Base-by-base conservation (phyloP, 768 basidiomycete species). In the Lentinula boryana region DNA sequence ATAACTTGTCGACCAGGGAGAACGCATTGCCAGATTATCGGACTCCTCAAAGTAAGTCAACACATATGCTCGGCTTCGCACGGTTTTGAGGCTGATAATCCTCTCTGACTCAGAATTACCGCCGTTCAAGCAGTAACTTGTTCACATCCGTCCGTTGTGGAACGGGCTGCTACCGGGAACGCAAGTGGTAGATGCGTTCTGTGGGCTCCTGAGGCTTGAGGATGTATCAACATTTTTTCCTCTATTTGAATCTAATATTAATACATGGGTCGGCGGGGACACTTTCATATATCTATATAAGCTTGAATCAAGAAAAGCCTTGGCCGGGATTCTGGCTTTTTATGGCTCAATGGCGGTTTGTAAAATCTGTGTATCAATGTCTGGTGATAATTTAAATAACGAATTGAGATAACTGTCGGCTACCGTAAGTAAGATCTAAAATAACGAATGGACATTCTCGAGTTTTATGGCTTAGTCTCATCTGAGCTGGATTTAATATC, bases 111-210 rank as follows among this genome's bases (percentile, higher is more conserved):
- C 50, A 92, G 89, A 64, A 86, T 93, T 62, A 83, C 88, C 21
- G 91, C 92, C 1, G 87, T 88, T 4, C 92, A 93, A 72, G 91
- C 92, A n/a, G 92, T 93, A n/a, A 91, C 92, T 7, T 89, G 87
- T 65, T 91, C 89, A 13, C 92, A 93, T 69, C 91, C 92, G 0
- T 86, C 69, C 59, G 73, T 90, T 21, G 78, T 90, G 2, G 90
- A 89, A 66, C 81, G 92, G 31, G 87, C 80, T 23, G 91, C 80
- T 3, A 90, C 83, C 49, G 92, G 91, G 21, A 93, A 91, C 67
- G 92, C 71, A 1, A 89, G 85, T 62, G 92, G 92, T 31, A 79
- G 88, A 57, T 93, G 91, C 69, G 82, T 89, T 12, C 72, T 94
- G 10, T 94, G 92, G 92, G 90, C 87, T 33, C 82, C 82, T 8